Evolutionary conservation across 2,329 filamentous ascomycete species (phyloP).

Genomic region (Metarhizium sp.): DNA sequence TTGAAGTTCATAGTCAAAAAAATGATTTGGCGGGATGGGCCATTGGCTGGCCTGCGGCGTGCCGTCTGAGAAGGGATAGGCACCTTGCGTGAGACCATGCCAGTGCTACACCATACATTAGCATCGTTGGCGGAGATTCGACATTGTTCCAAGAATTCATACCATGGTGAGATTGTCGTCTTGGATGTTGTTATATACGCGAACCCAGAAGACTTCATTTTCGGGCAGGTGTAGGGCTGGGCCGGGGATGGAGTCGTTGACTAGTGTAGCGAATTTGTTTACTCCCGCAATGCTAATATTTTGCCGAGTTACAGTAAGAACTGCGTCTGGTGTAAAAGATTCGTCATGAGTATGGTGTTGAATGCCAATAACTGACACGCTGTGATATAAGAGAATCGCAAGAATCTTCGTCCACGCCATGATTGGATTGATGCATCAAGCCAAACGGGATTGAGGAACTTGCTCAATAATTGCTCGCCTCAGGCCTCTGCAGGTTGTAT

Average conservation of each 20-base stretch:
- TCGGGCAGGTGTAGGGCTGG: slow-evolving; percentile 35
- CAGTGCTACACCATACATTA: slow-evolving; percentile 41
- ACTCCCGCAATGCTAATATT: slow-evolving; percentile 18
- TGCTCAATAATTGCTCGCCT: no score
- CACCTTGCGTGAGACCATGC: slow-evolving; percentile 53
- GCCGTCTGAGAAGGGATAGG: slow-evolving; percentile 54
- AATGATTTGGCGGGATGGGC: slow-evolving; percentile 52
- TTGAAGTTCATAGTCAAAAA: slow-evolving; percentile 58
- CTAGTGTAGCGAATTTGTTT: slow-evolving; percentile 17
- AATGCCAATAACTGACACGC: neutral
- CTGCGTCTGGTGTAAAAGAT: slow-evolving; percentile 29
- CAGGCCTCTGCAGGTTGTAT: no score
- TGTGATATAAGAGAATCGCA: neutral
- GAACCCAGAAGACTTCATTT: slow-evolving; percentile 40
- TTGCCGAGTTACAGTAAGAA: slow-evolving; percentile 33
- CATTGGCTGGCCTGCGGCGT: slow-evolving; percentile 51
- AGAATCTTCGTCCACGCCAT: neutral
- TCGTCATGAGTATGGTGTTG: slow-evolving; percentile 13
- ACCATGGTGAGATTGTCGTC: slow-evolving; percentile 47
- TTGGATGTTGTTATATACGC: slow-evolving; percentile 48
- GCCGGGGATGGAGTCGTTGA: slow-evolving; percentile 46
- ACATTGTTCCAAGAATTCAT: slow-evolving; percentile 9
- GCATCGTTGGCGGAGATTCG: neutral
- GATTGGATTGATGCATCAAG: neutral
- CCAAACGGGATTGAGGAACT: no score